Conservation (phyloP, 441 rosid species). For the Hura crepitans region DNA sequence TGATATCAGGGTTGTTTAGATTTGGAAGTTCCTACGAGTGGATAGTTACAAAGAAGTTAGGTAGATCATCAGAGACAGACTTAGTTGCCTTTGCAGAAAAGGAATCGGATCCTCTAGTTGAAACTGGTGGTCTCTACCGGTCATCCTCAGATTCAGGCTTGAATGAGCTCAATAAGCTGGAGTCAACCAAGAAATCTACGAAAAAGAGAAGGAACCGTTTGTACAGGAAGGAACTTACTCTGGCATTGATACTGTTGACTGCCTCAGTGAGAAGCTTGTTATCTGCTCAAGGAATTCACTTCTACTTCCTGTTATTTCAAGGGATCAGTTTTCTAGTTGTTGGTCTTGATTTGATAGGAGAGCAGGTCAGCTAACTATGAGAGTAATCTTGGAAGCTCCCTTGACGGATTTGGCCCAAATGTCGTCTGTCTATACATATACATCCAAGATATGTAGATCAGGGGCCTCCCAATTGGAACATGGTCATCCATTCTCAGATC, state of each 20-base stretch:
- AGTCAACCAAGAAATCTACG: slow-evolving; percentile 39
- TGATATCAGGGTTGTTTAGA: slow-evolving; percentile 78
- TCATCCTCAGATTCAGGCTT: slow-evolving; percentile 78
- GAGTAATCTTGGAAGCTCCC: slow-evolving; percentile 3
- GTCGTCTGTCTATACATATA: not conserved
- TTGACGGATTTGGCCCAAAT: not conserved
- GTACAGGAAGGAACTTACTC: slow-evolving; percentile 75
- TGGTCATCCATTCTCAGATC: slow-evolving; percentile 2
- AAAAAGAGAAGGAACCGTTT: slow-evolving; percentile 55
- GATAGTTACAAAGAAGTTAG: slow-evolving; percentile 84
- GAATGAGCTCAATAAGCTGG: slow-evolving; percentile 58
- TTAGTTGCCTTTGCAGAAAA: slow-evolving; percentile 64
- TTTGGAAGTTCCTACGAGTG: slow-evolving; percentile 86
- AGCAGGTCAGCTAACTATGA: slow-evolving; percentile 56
- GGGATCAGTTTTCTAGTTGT: slow-evolving; percentile 76
- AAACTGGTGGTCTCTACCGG: slow-evolving; percentile 37
- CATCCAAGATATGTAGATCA: not conserved
- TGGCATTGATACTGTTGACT: slow-evolving; percentile 65
- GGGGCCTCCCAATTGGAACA: not conserved
- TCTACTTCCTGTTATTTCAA: slow-evolving; percentile 86
- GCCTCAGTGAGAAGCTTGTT: slow-evolving; percentile 78
- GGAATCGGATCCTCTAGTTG: slow-evolving; percentile 45
- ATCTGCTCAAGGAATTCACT: slow-evolving; percentile 88
- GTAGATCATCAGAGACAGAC: slow-evolving; percentile 90
- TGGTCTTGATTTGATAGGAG: slow-evolving; percentile 91